Evolutionary conservation across 768 basidiomycete genomes (phyloP).

Genomic region (Psilocybe subaeruginosa): DNA sequence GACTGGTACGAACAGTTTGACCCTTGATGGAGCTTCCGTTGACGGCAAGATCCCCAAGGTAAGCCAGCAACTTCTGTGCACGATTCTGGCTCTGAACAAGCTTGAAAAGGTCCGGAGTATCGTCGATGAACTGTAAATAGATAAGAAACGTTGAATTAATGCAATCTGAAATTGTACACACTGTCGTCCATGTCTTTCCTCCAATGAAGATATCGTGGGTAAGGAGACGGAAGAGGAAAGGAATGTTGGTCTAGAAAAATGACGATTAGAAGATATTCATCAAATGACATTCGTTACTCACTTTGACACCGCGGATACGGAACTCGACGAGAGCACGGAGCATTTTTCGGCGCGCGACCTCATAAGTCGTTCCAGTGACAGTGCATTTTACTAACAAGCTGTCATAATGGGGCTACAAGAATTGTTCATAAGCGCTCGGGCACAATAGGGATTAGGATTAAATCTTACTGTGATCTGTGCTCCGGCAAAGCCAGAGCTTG

Average conservation of each 20-base stretch:
- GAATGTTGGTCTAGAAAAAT: slow-evolving; percentile 90
- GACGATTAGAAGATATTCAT: neutral
- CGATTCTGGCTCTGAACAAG: slow-evolving; percentile 97
- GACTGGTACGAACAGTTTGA: slow-evolving; percentile 54
- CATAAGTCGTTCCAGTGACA: slow-evolving; percentile 96
- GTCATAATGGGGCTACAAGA: slow-evolving; percentile 90
- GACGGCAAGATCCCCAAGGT: slow-evolving; percentile 96
- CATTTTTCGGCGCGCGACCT: slow-evolving; percentile 99
- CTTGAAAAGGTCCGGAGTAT: slow-evolving; percentile 99
- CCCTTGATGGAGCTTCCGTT: slow-evolving; percentile 99
- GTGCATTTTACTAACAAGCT: slow-evolving; percentile 96
- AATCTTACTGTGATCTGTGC: slow-evolving; percentile 91
- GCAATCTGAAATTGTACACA: slow-evolving; percentile 7
- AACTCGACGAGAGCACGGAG: slow-evolving; percentile 99
- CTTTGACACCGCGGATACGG: slow-evolving; percentile 99
- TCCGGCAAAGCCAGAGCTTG: slow-evolving; percentile 96
- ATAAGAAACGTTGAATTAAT: neutral
- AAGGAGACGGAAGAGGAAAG: slow-evolving; percentile 97
- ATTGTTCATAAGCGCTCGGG: neutral
- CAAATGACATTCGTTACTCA: slow-evolving; percentile 24
- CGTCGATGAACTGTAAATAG: slow-evolving; percentile 87
- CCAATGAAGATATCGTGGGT: slow-evolving; percentile 96
- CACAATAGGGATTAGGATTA: neutral
- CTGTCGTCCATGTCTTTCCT: slow-evolving; percentile 98
- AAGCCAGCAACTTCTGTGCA: slow-evolving; percentile 95